Evolutionary conservation across 2,329 filamentous ascomycete genomes (phyloP).

Genomic region (Harringtonia aguacate): DNA sequence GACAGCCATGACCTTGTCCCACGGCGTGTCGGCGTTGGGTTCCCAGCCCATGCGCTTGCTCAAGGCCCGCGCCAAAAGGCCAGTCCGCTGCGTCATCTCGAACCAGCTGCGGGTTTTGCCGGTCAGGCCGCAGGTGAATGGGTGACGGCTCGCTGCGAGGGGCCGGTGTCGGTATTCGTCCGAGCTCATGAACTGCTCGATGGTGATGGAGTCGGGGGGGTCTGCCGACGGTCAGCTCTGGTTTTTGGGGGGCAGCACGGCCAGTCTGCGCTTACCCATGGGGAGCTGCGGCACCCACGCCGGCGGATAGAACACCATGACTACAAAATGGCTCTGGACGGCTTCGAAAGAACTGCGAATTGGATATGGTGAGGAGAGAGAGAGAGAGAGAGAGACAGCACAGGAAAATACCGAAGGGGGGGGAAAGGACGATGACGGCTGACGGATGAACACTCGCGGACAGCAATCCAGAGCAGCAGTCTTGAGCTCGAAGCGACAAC

Average conservation of each 20-base stretch:
- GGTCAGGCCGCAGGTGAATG: conserved; percentile 16
- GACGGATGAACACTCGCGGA: background rate
- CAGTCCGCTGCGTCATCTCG: conserved; percentile 8
- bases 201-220: conserved; percentile 62
- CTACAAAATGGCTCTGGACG: too few relatives aligned
- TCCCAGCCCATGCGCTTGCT: conserved; percentile 58
- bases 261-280: conserved; percentile 27
- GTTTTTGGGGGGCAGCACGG: background rate
- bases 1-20: conserved; percentile 64
- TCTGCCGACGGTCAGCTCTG: conserved; percentile 21
- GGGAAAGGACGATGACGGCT: background rate
- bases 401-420: too few relatives aligned
- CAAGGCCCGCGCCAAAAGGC: conserved; percentile 32
- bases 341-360: too few relatives aligned
- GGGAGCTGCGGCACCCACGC: conserved; percentile 50
- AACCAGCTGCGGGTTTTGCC: conserved; percentile 11
- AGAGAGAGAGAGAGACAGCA: background rate
- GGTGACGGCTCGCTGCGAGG: conserved; percentile 40
- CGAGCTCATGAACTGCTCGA: conserved; percentile 67
- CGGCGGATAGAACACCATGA: conserved; percentile 50
- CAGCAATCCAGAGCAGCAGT: too few relatives aligned
- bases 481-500: too few relatives aligned
- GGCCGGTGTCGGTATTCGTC: conserved; percentile 59
- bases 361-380: background rate
- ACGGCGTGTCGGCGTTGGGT: conserved; percentile 60